Evolutionary conservation across 2,329 filamentous ascomycete genomes (phyloP), one percentile per base, ranked within the genome.

Genomic region (Venturia asperata): DNA sequence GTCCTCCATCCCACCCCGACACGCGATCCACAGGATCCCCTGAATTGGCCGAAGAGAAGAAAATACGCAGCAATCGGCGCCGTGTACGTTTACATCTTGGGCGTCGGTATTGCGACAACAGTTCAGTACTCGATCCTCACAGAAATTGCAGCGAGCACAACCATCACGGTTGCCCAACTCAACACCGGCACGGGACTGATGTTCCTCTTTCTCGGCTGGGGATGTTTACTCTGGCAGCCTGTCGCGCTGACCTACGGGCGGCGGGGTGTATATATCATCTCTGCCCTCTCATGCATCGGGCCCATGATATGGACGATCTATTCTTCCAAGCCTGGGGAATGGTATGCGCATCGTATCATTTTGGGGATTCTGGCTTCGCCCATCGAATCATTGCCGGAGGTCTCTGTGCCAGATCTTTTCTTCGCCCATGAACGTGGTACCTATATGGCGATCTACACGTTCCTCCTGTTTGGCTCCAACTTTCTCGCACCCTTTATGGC

Each of bases 191-290:
- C 78, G 13, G 81, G 81, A 39, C 77, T 79, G 62, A 81, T 82
- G 79, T 83, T 83, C 67, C 70, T 83, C 41, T 75, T 80, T 21
- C 77, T 82, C 27, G 80, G 81, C 5, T 82, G 79, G 80, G 80
- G 79, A 0, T 77, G 78, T 68, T 70, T 83, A 2, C 72, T 84
- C 56, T 82, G 79, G 78, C 81, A 83, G 68, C 81, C 82, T 2
- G 69, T 84, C 41, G 82, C 82, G 0, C 70, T 83, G 27, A 78
- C 79, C 60, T 83, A 81, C 67, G 82, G 82, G n/a, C 78, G 81
- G 64, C 74, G 81, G 5, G 74, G 76, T 0, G 77, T 79, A 0
- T 83, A 82, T 64, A 70, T 83, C 3, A 69, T 79, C 42, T 78
- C 77, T 1, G 75, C 75, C 2, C 67, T 77, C 3, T 75, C 75